A percentile compares a stretch with the other conserved stretches of the same genome.
Conservation (phyloP, 164 flowering plant genomes). For the Liquidambar formosana region DNA sequence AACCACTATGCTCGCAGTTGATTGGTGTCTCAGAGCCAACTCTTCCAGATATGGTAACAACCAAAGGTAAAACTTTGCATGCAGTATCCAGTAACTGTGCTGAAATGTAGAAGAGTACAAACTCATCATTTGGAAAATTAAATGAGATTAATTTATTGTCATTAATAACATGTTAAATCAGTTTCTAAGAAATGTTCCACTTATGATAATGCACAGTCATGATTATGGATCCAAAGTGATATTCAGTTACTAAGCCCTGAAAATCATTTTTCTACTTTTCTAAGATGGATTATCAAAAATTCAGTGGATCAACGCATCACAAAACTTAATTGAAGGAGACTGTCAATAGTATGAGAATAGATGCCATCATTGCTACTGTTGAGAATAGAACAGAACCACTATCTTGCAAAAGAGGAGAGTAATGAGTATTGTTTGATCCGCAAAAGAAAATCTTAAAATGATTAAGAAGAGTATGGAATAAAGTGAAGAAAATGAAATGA, state of each 20-base stretch:
- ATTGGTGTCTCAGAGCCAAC: constrained; percentile 93
- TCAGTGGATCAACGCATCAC: not conserved
- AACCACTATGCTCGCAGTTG: constrained; percentile 76
- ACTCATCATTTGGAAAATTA: not conserved
- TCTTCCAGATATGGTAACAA: constrained; percentile 88
- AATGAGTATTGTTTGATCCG: no score
- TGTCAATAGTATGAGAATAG: not conserved
- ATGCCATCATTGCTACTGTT: not conserved
- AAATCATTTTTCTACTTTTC: no score
- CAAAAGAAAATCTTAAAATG: no score
- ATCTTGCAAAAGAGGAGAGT: not conserved
- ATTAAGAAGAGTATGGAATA: no score
- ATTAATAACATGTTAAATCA: not conserved
- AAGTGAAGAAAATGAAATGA: no score
- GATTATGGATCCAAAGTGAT: not conserved
- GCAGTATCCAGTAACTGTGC: constrained; percentile 80
- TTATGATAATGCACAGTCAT: not conserved
- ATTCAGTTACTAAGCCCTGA: not conserved
- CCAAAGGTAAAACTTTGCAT: constrained; percentile 73
- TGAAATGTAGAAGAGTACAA: constrained; percentile 33
- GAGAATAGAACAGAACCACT: not conserved
- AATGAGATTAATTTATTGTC: not conserved
- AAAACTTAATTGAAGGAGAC: not conserved
- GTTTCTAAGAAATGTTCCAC: not conserved
- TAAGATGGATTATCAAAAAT: no score